Conservation (phyloP, 106 monocot genomes). For the Dendrobium chrysotoxum region DNA sequence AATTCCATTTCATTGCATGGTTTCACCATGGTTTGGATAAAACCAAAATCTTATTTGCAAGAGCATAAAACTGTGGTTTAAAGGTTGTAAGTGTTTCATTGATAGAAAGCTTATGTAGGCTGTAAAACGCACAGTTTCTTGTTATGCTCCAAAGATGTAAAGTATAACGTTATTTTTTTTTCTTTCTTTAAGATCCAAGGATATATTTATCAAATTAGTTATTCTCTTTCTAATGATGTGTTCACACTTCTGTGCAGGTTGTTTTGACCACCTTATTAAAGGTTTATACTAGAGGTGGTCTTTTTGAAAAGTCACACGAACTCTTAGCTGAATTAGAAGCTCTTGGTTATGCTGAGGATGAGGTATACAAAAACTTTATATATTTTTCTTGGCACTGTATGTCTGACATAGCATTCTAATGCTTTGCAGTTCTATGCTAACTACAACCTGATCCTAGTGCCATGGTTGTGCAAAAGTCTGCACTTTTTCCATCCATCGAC, state of each 20-base stretch:
- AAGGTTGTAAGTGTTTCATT: not conserved
- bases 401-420: not conserved
- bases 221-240: not conserved
- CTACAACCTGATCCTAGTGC: not conserved
- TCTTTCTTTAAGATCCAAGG: not conserved
- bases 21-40: not conserved
- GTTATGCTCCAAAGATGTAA: not conserved
- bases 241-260: constrained; percentile 43
- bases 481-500: not conserved
- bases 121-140: not conserved
- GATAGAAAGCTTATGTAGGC: not conserved
- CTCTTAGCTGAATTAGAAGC: constrained; percentile 60
- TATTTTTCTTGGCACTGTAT: not conserved
- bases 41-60: too few relatives aligned
- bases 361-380: constrained; percentile 37
- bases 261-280: constrained; percentile 84
- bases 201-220: constrained; percentile 1
- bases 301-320: constrained; percentile 77
- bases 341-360: constrained; percentile 68
- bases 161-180: not conserved
- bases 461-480: not conserved
- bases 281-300: constrained; percentile 76
- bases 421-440: not conserved
- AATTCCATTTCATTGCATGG: not conserved
- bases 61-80: not conserved